Evolutionary conservation across 805 yeast genomes (phyloP), one percentile per base, ranked within the genome.

Genomic region (Pichia nakasei): DNA sequence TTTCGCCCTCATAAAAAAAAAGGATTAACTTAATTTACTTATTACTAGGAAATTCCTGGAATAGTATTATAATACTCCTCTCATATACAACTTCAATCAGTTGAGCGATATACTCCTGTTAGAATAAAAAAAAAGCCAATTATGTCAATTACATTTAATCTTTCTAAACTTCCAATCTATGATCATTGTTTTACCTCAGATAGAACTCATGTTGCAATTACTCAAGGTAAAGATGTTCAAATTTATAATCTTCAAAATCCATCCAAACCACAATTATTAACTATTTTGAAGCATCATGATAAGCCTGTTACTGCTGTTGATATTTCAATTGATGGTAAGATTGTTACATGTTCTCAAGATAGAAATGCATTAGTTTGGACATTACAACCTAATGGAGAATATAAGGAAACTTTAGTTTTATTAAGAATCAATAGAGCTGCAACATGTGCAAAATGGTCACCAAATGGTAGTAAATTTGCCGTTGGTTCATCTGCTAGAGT

Each of bases 361-460:
- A 76, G 99, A 65, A 93, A 93, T 56, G 97, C 97, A 13, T 76
- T 89, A 52, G 99, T 93, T 17, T 93, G 97, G 97, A 89, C 85
- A 51, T 84, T 85, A 31, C 67, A 72, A 48, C 63, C 76, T 29
- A 78, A 77, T 57, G 76, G 77, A 22, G 65, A 65, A 38, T 76
- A 70, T 57, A 87, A 83, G 68, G 96, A 96, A 41, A 88, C 97
- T 5, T 72, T 93, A 57, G 99, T 93, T 22, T 72, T 94, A 45
- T 73, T 94, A 60, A 78, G 98, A 61, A 87, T 93, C 67, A 86
- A 83, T 63, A 76, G 97, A 48, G 96, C 97, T 22, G 98, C 98
- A 7, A 93, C 97, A 2, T 76, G 77, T 53, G 96, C 88, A 41
- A 76, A 79, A 54, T 93, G 99, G 99, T 84, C 96, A 9, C 97